Conservation (phyloP, 169 alveolate genomes). For the Plasmodium reichenowi region DNA sequence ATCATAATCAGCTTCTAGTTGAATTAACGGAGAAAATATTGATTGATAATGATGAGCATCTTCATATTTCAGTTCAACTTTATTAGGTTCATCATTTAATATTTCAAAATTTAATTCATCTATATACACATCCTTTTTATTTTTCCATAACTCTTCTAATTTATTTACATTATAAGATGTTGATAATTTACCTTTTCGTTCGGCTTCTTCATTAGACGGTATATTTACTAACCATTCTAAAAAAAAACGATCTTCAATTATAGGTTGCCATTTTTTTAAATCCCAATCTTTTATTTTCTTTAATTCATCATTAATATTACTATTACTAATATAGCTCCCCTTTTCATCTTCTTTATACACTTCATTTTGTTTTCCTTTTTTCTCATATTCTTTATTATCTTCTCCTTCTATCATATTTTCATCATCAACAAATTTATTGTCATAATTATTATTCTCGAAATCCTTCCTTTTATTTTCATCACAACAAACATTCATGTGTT, state of each 20-base stretch:
- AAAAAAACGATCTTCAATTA: slow-evolving; percentile 84
- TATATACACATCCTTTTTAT: slow-evolving; percentile 68
- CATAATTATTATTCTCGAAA: not conserved
- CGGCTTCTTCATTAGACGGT: slow-evolving; percentile 85
- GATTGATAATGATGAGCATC: slow-evolving; percentile 85
- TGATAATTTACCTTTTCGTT: slow-evolving; percentile 72
- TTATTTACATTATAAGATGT: slow-evolving; percentile 73
- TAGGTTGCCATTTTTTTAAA: slow-evolving; percentile 85
- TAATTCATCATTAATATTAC: not conserved
- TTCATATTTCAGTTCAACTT: slow-evolving; percentile 67
- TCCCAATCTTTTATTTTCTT: slow-evolving; percentile 80
- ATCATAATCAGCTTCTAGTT: slow-evolving; percentile 95
- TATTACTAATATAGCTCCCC: not conserved
- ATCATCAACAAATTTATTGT: not conserved
- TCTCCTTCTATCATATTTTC: too few species aligned
- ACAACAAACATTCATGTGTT: too few species aligned
- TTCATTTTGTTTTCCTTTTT: not conserved
- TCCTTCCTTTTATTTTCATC: not conserved
- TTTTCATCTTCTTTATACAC: not conserved
- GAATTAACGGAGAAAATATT: slow-evolving; percentile 89
- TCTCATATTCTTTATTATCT: not conserved
- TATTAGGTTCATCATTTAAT: slow-evolving; percentile 69
- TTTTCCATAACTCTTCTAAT: slow-evolving; percentile 82
- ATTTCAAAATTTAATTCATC: slow-evolving; percentile 74
- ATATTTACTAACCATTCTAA: slow-evolving; percentile 86